phyloP scores from a whole-genome alignment of 2,329 filamentous ascomycete species.

The Phoma sp. region DNA sequence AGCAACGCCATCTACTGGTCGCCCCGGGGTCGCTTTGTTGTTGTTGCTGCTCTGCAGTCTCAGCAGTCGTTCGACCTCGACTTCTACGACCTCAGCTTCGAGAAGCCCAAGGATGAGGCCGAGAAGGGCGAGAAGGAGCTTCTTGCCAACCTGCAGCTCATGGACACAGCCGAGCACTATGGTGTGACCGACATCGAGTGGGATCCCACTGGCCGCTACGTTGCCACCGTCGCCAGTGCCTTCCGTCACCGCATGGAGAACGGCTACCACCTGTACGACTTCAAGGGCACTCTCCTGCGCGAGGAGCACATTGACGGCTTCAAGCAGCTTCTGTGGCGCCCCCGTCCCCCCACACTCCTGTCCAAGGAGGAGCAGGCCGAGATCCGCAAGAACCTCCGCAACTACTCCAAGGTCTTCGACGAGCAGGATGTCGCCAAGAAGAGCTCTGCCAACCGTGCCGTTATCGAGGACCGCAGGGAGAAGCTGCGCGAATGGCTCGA shows the following conservation, averaged over 20 bases:
- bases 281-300: conserved; percentile 84
- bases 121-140: conserved; percentile 91
- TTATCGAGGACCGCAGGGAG: conserved; percentile 84
- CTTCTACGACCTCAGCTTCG: conserved; percentile 97
- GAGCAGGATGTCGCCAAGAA: conserved; percentile 93
- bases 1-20: conserved; percentile 99
- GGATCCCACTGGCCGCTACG: conserved; percentile 94
- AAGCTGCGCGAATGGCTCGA: conserved; percentile 87
- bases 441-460: conserved; percentile 90
- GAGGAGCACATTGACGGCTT: conserved; percentile 96
- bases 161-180: conserved; percentile 94
- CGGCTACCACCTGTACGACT: conserved; percentile 97
- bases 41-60: conserved; percentile 90
- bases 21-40: conserved; percentile 90
- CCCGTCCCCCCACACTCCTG: conserved; percentile 87
- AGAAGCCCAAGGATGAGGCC: conserved; percentile 77
- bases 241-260: conserved; percentile 99
- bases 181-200: conserved; percentile 97
- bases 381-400: conserved; percentile 96
- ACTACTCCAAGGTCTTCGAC: conserved; percentile 94
- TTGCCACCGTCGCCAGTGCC: conserved; percentile 88
- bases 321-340: conserved; percentile 96
- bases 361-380: conserved; percentile 97
- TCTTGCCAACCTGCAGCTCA: conserved; percentile 90
- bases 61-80: conserved; percentile 94